Evolutionary conservation across 2,329 filamentous ascomycete species (phyloP), one percentile per base, ranked within the genome.

Genomic region (Claviceps cyperi): DNA sequence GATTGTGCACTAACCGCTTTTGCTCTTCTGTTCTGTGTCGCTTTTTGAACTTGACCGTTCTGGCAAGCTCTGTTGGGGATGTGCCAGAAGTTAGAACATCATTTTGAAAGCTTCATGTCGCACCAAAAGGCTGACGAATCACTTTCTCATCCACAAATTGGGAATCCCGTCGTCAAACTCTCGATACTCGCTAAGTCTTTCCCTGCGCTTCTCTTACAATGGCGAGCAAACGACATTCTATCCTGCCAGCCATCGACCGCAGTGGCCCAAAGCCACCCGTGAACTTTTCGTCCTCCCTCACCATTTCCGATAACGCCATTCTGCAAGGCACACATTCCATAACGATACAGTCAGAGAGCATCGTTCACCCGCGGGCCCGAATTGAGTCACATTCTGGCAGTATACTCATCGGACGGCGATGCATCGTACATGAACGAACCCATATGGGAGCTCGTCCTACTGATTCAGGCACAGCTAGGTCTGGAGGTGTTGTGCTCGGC

Each of bases 351-450:
- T 75, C 85, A 22, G 82, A 88, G 60, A 83, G 80, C 3, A 78
- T 96, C 6, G 69, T 98, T n/a, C 91, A 97, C 60, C 90, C 92
- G 1, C 86, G 90, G 46, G 79, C 83, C 15, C 81, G 83, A 54
- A 76, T 96, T 51, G 85, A 89, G 59, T 84, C 91, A 8, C 80
- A 81, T 51, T 75, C 83, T 48, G 88, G 88, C 4, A 83, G 88
- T 43, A 81, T 97, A 56, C 81, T 81, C 28, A 78, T 94, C 52
- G 89, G 90, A 24, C 81, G 86, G 52, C 81, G 84, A 48, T 92
- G 86, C 59, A 84, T 95, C 44, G 74, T 97, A 43, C 80, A 84
- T 57, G 92, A 97, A 67, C 70, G 79, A 51, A 66, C 74, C 8
- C 69, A 72, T 21, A 62, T 86, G 15, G 80, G 80, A 15, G 73